Conservation (phyloP, 2,329 filamentous ascomycete genomes). For the Fusarium sp. region DNA sequence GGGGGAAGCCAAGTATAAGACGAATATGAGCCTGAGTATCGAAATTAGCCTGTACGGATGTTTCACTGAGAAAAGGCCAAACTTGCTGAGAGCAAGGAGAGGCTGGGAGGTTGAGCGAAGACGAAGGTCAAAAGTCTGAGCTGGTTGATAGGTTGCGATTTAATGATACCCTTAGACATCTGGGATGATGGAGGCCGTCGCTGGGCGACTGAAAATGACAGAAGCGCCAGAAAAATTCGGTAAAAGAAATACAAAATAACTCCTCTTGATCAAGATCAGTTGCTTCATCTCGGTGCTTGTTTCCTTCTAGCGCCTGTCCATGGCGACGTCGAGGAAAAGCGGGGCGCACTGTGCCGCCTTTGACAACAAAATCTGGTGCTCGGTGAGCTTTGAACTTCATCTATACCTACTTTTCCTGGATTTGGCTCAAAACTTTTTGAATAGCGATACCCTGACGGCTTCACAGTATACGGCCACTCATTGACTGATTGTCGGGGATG, state of each 20-base stretch:
- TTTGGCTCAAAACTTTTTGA: neutral
- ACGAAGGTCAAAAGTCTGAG: neutral
- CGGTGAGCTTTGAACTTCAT: slow-evolving; percentile 24
- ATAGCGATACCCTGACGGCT: neutral
- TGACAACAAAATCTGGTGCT: slow-evolving; percentile 39
- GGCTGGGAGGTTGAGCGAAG: neutral
- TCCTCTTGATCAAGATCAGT: slow-evolving; percentile 1
- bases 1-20: slow-evolving; percentile 17
- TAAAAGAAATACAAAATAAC: slow-evolving; percentile 6
- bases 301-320: neutral
- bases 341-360: slow-evolving; percentile 48
- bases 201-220: slow-evolving; percentile 8
- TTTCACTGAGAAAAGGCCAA: neutral
- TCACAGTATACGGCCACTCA: neutral
- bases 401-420: neutral
- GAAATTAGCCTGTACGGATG: neutral
- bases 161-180: slow-evolving; percentile 40
- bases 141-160: slow-evolving; percentile 15
- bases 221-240: neutral
- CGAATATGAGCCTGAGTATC: neutral
- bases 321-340: slow-evolving; percentile 27
- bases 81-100: neutral
- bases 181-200: slow-evolving; percentile 6
- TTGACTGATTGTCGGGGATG: slow-evolving; percentile 23
- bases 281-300: neutral